Percentiles rank a stretch among this genome's conserved stretches.
phyloP scores from a whole-genome alignment of 2,329 filamentous ascomycete genomes.

The Colletotrichum caudatum region DNA sequence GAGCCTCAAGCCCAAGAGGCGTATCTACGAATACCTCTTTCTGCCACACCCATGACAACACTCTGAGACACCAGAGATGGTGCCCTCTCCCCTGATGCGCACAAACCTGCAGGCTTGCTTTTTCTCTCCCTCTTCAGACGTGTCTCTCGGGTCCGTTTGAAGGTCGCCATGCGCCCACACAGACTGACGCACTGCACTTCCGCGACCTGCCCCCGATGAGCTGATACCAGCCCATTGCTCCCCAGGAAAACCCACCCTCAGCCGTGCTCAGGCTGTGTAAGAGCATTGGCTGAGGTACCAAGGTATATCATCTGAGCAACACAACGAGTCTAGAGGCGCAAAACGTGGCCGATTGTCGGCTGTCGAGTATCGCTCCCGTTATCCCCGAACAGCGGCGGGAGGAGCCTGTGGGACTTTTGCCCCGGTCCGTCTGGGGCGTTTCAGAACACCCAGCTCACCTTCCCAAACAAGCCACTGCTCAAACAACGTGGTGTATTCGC shows the following conservation, averaged over 20 bases:
- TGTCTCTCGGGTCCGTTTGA: slow-evolving; percentile 20
- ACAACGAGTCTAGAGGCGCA: not conserved
- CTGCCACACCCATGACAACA: not conserved
- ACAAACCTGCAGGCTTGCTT: slow-evolving; percentile 18
- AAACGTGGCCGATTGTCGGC: slow-evolving; percentile 20
- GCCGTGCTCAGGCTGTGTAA: not conserved
- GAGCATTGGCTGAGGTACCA: not conserved
- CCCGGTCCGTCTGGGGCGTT: slow-evolving; percentile 32
- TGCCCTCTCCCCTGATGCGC: slow-evolving; percentile 29
- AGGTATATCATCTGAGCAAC: not conserved
- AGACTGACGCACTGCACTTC: slow-evolving; percentile 22
- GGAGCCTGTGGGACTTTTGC: slow-evolving; percentile 23
- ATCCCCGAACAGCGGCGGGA: slow-evolving; percentile 21
- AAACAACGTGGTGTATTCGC: slow-evolving; percentile 42
- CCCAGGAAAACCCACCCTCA: not conserved
- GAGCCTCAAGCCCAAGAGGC: slow-evolving; percentile 6
- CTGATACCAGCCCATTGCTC: slow-evolving; percentile 15
- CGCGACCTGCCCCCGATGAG: slow-evolving; percentile 1
- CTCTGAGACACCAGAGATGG: slow-evolving; percentile 28
- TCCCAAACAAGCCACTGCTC: slow-evolving; percentile 31
- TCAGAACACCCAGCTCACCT: slow-evolving; percentile 32
- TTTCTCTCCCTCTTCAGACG: slow-evolving; percentile 20
- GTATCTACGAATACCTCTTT: not conserved
- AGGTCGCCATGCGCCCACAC: slow-evolving; percentile 28
- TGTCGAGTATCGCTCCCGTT: slow-evolving; percentile 22